Conservation (phyloP, 345 rosid genomes). For the Pistacia integerrima region DNA sequence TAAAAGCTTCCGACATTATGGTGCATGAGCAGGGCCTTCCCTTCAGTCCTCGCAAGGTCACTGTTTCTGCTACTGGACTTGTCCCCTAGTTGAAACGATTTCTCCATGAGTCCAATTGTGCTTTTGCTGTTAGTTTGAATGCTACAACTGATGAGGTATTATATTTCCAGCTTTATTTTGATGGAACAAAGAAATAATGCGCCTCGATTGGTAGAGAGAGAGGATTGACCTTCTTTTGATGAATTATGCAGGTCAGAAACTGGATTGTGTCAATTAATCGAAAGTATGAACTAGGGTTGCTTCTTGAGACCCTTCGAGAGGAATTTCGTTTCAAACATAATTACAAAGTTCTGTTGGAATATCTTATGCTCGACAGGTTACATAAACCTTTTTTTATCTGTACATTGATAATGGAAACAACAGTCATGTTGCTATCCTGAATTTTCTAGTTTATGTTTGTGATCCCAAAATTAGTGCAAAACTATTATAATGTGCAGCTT, state of each 20-base stretch:
- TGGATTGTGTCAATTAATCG: conserved; percentile 14
- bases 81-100: too few relatives aligned
- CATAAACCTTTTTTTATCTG: conserved; percentile 1
- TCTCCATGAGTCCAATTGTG: too few relatives aligned
- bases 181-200: background rate
- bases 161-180: conserved; percentile 1
- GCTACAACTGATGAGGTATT: too few relatives aligned
- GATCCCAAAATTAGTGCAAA: too few relatives aligned
- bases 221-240: conserved; percentile 8
- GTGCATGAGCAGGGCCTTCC: conserved; percentile 90
- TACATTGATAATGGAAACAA: background rate
- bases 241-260: conserved; percentile 64
- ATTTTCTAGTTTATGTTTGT: too few relatives aligned
- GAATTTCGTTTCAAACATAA: conserved; percentile 61
- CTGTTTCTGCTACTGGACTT: too few relatives aligned
- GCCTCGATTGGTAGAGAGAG: background rate
- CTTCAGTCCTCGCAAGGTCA: conserved; percentile 65
- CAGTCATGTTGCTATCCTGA: too few relatives aligned
- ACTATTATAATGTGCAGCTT: too few relatives aligned
- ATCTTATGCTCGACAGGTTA: conserved; percentile 94
- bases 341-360: conserved; percentile 82
- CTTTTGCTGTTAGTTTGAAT: too few relatives aligned
- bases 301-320: conserved; percentile 77
- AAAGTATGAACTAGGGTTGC: conserved; percentile 28
- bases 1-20: conserved; percentile 83